A percentile compares a stretch with the other conserved stretches of the same genome.
Conservation (phyloP, 305 asterid genomes). For the Salvia sclarea region DNA sequence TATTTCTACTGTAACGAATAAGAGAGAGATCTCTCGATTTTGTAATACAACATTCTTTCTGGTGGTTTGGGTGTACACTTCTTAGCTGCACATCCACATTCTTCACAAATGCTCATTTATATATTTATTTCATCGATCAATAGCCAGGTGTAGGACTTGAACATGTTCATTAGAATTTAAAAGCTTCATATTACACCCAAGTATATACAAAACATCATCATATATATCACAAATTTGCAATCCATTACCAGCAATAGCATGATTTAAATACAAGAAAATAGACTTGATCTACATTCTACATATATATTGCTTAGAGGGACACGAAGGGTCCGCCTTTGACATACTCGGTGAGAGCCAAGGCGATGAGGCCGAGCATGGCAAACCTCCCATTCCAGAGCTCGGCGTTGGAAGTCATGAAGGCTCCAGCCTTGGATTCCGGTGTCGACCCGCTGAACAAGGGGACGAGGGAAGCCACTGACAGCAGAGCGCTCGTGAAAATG, state of each 20-base stretch:
- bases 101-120: neutral
- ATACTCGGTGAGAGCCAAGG: slow-evolving; percentile 73
- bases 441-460: slow-evolving; percentile 66
- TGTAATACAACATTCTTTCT: neutral
- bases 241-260: neutral
- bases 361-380: slow-evolving; percentile 86
- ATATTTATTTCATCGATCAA: neutral
- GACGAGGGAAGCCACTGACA: slow-evolving; percentile 62
- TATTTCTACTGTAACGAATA: slow-evolving; percentile 28
- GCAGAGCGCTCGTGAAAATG: slow-evolving; percentile 49
- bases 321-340: slow-evolving; percentile 70
- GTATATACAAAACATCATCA: neutral
- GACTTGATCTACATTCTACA: neutral
- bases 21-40: slow-evolving; percentile 11
- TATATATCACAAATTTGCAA: neutral
- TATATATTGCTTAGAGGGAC: neutral
- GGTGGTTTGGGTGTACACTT: neutral
- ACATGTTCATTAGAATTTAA: too few relatives aligned
- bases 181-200: neutral
- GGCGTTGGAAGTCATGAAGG: slow-evolving; percentile 62
- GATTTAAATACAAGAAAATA: neutral
- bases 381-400: slow-evolving; percentile 85
- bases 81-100: neutral
- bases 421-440: slow-evolving; percentile 52
- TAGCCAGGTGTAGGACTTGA: too few relatives aligned